Evolutionary conservation across 2,329 filamentous ascomycete species (phyloP).

Genomic region (Cytospora schulzeri): DNA sequence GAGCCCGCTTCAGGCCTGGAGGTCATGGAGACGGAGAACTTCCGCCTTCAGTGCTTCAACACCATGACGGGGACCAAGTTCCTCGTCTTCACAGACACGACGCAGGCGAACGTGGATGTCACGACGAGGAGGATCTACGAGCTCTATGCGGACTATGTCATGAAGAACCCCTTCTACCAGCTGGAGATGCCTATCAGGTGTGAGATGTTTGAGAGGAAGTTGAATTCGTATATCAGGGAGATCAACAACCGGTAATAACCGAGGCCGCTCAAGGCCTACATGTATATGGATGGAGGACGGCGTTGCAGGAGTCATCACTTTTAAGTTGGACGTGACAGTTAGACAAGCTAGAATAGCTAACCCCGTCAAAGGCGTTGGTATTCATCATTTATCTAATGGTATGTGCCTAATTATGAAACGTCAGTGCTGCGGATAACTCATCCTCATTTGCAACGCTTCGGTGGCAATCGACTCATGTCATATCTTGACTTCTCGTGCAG

Average conservation of each 20-base stretch:
- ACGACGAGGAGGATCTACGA: slow-evolving; percentile 88
- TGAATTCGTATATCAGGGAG: slow-evolving; percentile 78
- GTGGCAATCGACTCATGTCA: background rate
- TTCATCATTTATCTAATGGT: slow-evolving; percentile 23
- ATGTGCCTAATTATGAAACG: slow-evolving; percentile 15
- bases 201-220: slow-evolving; percentile 88
- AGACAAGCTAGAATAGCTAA: slow-evolving; percentile 9
- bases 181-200: slow-evolving; percentile 96
- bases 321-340: slow-evolving; percentile 3
- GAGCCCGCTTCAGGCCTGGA: slow-evolving; percentile 79
- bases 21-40: slow-evolving; percentile 90
- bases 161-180: slow-evolving; percentile 99
- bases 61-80: slow-evolving; percentile 96
- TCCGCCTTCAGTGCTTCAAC: slow-evolving; percentile 93
- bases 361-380: slow-evolving; percentile 18
- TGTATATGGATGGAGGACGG: slow-evolving; percentile 2
- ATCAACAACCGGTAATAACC: slow-evolving; percentile 58
- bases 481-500: slow-evolving; percentile 1
- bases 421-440: background rate
- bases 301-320: slow-evolving; percentile 23
- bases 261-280: background rate
- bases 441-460: background rate
- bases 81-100: slow-evolving; percentile 86
- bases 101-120: slow-evolving; percentile 83
- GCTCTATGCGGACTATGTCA: slow-evolving; percentile 93